Evolutionary conservation across 2,329 filamentous ascomycete species (phyloP).

Genomic region (Kalaharituber pfeilii): DNA sequence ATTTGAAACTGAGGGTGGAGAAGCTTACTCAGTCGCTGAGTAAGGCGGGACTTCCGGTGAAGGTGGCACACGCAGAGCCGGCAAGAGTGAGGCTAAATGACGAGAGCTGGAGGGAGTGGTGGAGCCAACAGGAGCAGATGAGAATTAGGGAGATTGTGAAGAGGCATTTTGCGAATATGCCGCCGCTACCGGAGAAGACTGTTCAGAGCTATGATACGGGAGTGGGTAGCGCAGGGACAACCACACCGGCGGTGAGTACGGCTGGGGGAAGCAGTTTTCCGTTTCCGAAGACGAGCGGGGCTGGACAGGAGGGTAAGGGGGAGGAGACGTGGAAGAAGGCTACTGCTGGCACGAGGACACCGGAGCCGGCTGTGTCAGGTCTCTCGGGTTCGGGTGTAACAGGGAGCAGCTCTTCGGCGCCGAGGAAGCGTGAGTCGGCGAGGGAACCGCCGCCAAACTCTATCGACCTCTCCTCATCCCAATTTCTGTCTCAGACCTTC

Average conservation of each 20-base stretch:
- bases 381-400: conserved; percentile 9
- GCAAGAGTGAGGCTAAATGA: conserved; percentile 15
- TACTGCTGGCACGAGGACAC: not conserved
- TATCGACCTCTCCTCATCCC: conserved; percentile 1
- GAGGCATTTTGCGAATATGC: conserved; percentile 17
- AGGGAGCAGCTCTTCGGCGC: not conserved
- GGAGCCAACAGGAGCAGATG: conserved; percentile 21
- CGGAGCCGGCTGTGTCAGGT: too few species aligned
- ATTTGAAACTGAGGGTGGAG: conserved; percentile 16
- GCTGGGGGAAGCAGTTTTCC: not conserved
- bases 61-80: conserved; percentile 4
- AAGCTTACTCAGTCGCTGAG: conserved; percentile 14
- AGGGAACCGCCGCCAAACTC: conserved; percentile 6
- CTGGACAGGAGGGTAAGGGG: not conserved
- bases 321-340: conserved; percentile 2
- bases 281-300: not conserved
- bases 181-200: conserved; percentile 10
- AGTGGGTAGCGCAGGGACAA: too few species aligned
- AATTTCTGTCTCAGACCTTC: not conserved
- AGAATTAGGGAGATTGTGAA: conserved; percentile 22
- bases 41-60: not conserved
- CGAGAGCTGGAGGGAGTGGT: conserved; percentile 23
- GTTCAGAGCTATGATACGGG: not conserved
- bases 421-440: conserved; percentile 1
- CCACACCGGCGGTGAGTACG: conserved; percentile 1